Evolutionary conservation across 345 rosid species (phyloP).

Genomic region (Ailanthus altissimus): DNA sequence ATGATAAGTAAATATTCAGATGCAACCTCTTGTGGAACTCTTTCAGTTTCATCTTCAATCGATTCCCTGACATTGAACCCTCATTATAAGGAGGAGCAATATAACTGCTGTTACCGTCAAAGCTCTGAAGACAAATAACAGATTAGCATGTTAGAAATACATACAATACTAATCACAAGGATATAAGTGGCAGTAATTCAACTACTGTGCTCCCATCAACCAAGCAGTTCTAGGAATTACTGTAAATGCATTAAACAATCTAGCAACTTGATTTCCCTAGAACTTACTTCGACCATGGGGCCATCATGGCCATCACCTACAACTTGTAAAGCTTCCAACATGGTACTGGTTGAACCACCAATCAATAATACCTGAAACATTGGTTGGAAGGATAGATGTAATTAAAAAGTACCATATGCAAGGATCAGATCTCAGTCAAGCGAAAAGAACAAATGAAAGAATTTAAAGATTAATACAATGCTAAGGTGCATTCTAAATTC

Average conservation of each 20-base stretch:
- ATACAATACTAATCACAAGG: background rate
- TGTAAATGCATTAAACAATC: background rate
- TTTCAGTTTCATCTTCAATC: slow-evolving; percentile 75
- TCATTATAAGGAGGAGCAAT: slow-evolving; percentile 61
- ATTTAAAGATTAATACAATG: background rate
- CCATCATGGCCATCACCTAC: slow-evolving; percentile 75
- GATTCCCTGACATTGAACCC: slow-evolving; percentile 68
- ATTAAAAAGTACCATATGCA: slow-evolving; percentile 13
- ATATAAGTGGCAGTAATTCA: background rate
- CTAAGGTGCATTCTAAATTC: slow-evolving; percentile 5
- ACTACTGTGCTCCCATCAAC: slow-evolving; percentile 1
- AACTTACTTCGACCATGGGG: slow-evolving; percentile 72
- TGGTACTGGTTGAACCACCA: slow-evolving; percentile 98
- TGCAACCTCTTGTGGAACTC: slow-evolving; percentile 78
- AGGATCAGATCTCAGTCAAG: slow-evolving; percentile 5
- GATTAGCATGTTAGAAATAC: background rate
- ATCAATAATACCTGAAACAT: slow-evolving; percentile 71
- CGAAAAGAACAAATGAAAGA: background rate
- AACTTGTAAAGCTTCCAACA: slow-evolving; percentile 94
- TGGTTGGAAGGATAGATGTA: slow-evolving; percentile 12
- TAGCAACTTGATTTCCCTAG: background rate
- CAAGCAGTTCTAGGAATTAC: background rate
- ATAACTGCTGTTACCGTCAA: slow-evolving; percentile 61
- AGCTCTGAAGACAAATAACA: slow-evolving; percentile 39
- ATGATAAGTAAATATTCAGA: slow-evolving; percentile 14